A percentile compares a stretch with the other conserved stretches of the same genome.
These are phyloP conservation scores for Pezicula radicicola DNA, from an alignment of 2,329 filamentous ascomycete species.

Conservation along the genomic window DNA sequence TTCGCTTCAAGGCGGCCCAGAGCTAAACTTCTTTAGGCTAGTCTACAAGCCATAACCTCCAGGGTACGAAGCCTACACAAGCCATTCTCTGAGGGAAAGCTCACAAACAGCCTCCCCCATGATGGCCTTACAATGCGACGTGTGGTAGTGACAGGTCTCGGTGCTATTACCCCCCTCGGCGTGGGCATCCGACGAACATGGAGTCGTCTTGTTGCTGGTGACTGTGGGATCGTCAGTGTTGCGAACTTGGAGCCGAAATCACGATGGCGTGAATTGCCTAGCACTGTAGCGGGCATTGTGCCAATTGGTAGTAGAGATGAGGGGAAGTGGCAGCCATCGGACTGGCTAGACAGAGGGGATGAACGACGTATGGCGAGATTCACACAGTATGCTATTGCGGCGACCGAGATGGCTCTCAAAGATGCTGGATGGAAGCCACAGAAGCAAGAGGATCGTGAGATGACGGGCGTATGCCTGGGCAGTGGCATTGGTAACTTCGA, in stretches of 20 bases:
- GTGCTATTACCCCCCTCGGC: conserved; percentile 79
- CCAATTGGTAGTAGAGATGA: conserved; percentile 49
- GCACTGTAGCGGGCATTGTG: conserved; percentile 80
- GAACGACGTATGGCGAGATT: conserved; percentile 85
- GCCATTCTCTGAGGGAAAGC: too few species aligned
- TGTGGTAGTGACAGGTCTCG: conserved; percentile 81
- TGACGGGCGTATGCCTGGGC: conserved; percentile 86
- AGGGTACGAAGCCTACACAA: background rate
- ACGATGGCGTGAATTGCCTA: conserved; percentile 70
- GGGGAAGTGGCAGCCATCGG: conserved; percentile 47
- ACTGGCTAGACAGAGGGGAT: conserved; percentile 53
- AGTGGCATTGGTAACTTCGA: conserved; percentile 95
- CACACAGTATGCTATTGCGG: conserved; percentile 86
- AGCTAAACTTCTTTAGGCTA: too few species aligned
- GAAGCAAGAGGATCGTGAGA: conserved; percentile 59
- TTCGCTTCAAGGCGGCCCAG: too few species aligned
- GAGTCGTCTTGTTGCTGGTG: conserved; percentile 73
- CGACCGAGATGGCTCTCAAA: conserved; percentile 77
- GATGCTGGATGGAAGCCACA: conserved; percentile 70
- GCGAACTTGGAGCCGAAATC: conserved; percentile 43
- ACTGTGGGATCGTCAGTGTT: conserved; percentile 78
- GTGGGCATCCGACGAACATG: conserved; percentile 77
- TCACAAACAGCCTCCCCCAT: conserved; percentile 2
- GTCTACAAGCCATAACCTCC: too few species aligned
- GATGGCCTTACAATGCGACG: conserved; percentile 45